Evolutionary conservation across 129 eudicot species (phyloP).

Genomic region (Ambrosia artemisiifolia): DNA sequence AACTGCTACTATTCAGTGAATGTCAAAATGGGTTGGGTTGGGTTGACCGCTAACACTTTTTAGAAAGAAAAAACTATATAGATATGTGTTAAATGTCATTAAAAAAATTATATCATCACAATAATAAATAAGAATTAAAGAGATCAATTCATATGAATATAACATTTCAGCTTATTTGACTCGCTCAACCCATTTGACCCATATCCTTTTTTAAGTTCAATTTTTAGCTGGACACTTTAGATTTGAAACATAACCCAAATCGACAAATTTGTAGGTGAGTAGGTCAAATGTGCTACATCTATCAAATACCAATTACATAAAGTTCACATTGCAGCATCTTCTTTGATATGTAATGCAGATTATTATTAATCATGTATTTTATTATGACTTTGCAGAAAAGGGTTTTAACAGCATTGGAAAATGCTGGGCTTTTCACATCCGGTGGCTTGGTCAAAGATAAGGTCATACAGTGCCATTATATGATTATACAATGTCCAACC

Average conservation of each 20-base stretch:
- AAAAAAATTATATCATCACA: neutral
- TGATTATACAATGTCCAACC: neutral
- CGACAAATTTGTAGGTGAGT: neutral
- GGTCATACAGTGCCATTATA: slow-evolving; percentile 32
- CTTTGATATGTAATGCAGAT: neutral
- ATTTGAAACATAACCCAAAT: neutral
- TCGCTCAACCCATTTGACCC: neutral
- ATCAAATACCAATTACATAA: neutral
- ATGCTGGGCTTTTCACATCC: slow-evolving; percentile 85
- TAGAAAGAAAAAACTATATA: neutral
- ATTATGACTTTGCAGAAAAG: slow-evolving; percentile 52
- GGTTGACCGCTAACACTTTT: neutral
- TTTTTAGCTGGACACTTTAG: neutral
- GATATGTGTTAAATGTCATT: neutral
- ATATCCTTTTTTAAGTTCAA: neutral
- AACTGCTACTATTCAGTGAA: no score
- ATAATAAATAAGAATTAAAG: neutral
- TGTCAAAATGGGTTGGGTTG: neutral
- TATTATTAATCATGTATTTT: neutral
- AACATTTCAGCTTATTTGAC: neutral
- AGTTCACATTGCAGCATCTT: neutral
- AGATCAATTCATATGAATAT: neutral
- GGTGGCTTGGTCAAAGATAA: slow-evolving; percentile 93
- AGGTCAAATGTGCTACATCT: neutral
- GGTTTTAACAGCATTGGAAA: slow-evolving; percentile 73